Percentiles rank a stretch among this genome's conserved stretches.
These are phyloP conservation scores for Hylodesmum podocarpum DNA, from an alignment of 306 rosid species.

Conservation along the genomic window DNA sequence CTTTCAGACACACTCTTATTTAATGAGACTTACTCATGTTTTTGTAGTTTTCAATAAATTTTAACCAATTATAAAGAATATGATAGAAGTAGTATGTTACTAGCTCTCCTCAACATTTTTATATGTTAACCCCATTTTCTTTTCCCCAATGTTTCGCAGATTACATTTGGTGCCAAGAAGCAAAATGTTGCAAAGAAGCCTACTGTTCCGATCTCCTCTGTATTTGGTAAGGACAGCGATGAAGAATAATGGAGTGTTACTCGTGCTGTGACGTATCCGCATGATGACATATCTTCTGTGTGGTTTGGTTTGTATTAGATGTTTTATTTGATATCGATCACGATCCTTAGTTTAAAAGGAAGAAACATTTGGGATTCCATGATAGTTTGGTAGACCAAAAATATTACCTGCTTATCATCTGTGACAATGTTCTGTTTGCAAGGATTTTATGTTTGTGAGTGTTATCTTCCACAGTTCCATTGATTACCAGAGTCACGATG, in stretches of 20 bases:
- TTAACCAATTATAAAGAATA: no score
- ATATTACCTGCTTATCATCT: neutral
- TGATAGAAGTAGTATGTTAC: no score
- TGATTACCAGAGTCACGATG: neutral
- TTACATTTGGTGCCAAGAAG: conserved; percentile 55
- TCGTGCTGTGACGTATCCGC: conserved; percentile 15
- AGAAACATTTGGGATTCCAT: neutral
- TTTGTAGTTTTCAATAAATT: no score
- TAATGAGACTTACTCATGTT: no score
- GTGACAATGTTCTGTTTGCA: neutral
- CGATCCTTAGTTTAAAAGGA: neutral
- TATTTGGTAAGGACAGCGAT: conserved; percentile 68
- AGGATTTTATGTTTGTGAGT: neutral
- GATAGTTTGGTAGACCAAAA: neutral
- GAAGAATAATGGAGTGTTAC: conserved; percentile 47
- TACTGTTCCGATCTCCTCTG: conserved; percentile 52
- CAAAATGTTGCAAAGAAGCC: conserved; percentile 60
- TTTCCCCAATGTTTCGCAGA: conserved; percentile 39
- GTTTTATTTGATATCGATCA: neutral
- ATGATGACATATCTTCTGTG: conserved; percentile 15
- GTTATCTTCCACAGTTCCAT: neutral
- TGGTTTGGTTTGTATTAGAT: conserved; percentile 12
- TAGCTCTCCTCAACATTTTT: no score
- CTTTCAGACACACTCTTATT: no score
- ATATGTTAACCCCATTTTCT: neutral